These are phyloP conservation scores for Neospora caninum DNA, from an alignment of 169 alveolate genomes.

Conservation along the genomic window DNA sequence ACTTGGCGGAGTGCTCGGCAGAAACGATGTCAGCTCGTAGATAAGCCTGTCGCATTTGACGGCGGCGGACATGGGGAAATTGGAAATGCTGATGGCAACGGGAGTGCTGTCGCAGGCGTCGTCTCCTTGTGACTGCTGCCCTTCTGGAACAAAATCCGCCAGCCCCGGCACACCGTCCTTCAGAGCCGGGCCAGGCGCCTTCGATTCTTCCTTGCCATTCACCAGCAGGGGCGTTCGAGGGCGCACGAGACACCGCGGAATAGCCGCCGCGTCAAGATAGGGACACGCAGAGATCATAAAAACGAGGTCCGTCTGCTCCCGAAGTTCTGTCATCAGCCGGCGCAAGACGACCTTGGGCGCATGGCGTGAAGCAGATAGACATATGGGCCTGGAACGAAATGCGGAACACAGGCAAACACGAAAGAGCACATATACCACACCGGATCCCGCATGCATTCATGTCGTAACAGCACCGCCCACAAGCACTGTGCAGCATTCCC, in stretches of 20 bases:
- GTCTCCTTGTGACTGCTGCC: background rate
- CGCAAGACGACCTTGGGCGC: conserved; percentile 34
- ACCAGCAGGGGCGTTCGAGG: background rate
- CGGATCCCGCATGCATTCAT: no score
- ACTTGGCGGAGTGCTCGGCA: background rate
- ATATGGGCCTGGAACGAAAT: background rate
- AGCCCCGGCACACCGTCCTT: background rate
- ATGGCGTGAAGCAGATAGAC: conserved; percentile 6
- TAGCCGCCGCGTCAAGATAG: conserved; percentile 26
- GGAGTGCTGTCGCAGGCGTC: background rate
- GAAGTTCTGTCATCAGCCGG: background rate
- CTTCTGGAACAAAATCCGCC: background rate
- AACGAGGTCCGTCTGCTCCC: background rate
- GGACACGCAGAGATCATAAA: conserved; percentile 26
- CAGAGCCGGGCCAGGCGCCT: background rate
- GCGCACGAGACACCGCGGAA: background rate
- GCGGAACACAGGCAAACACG: background rate
- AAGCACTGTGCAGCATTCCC: no score
- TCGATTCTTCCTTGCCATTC: background rate
- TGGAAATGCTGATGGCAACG: conserved; percentile 15
- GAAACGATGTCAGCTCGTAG: background rate
- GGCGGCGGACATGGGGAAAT: conserved; percentile 17
- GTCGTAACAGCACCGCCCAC: no score
- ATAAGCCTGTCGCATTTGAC: conserved; percentile 17
- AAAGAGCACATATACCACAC: no score